These are phyloP conservation scores for Castanopsis chinensis DNA, from an alignment of 306 rosid genomes.

Conservation along the genomic window DNA sequence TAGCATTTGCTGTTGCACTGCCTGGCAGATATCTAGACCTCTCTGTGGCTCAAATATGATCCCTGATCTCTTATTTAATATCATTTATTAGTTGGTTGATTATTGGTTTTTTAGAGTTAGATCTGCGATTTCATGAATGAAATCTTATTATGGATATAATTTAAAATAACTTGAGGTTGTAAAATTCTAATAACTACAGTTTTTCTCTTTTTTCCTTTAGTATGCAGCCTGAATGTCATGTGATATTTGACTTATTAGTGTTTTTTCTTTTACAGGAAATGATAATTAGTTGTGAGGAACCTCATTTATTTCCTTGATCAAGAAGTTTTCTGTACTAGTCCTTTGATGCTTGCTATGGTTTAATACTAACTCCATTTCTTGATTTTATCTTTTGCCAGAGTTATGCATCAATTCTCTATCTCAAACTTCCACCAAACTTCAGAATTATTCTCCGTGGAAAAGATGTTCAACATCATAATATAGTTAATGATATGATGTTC, in stretches of 20 bases:
- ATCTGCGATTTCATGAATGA: no score
- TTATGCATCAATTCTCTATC: conserved; percentile 18
- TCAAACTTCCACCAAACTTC: background rate
- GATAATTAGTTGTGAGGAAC: background rate
- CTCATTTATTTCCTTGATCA: background rate
- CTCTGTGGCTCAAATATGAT: no score
- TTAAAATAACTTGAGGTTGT: background rate
- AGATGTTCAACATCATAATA: background rate
- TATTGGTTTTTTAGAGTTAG: no score
- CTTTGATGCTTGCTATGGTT: no score
- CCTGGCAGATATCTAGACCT: no score
- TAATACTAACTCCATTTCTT: background rate
- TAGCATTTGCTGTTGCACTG: no score
- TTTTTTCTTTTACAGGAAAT: no score
- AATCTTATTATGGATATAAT: no score
- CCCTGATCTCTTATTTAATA: no score
- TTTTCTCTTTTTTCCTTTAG: background rate
- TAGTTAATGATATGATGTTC: conserved; percentile 9
- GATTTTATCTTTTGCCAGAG: background rate
- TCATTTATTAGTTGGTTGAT: no score
- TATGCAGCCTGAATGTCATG: background rate
- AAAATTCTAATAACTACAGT: background rate
- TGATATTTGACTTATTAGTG: no score
- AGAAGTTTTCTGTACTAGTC: background rate
- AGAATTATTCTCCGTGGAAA: conserved; percentile 10